Base-by-base conservation (phyloP, 2,329 filamentous ascomycete genomes). In the Alternaria sp. region DNA sequence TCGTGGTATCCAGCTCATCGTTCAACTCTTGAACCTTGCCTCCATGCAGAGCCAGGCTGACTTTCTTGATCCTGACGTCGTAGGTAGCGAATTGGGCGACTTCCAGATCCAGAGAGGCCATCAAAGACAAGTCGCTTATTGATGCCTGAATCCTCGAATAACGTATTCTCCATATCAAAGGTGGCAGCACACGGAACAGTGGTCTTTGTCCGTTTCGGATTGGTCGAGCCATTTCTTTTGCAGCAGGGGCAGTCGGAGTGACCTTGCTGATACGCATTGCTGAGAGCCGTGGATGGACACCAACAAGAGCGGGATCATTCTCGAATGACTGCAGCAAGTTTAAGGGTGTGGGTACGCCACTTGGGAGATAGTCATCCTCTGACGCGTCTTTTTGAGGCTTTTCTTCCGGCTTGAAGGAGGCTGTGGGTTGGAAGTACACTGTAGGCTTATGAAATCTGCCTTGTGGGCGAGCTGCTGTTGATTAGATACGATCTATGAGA, bases 251-350 rank as follows among this genome's bases (percentile, higher is more conserved):
- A 45, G 88, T 85, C 6, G 91, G 92, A 7, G 90, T 88, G 5
- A 94, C 90, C 65, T 90, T 88, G 45, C 90, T 93, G 33, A 95
- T 91, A 51, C 92, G 86, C 64, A 91, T 84, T 6, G 92, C 91
- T 10, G 92, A 93, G 3, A 96, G 83, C 28, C 87, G 87, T 50
- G 92, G 90, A 68, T 85, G 85, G 25, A 88, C 81, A 37, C 89
- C 88, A 15, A 82, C 83, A 18, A 93, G 82, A 25, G 85, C 86
- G 21, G 89, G 87, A 73, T 94, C 92, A 65, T 84, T 84, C 56
- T 86, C 85, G 64, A 95, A 92, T 4, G 92, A 87, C 74, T 92
- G 90, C 14, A 96, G 86, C n/a, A 95, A 83, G 76, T 95, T 96
- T 66, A 92, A 84, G 2, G 91, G 89, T 7, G 89, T 86, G 0